Percentiles rank a stretch among this genome's conserved stretches.
Conservation (phyloP, 305 asterid genomes). For the Fraxinus platypoda region DNA sequence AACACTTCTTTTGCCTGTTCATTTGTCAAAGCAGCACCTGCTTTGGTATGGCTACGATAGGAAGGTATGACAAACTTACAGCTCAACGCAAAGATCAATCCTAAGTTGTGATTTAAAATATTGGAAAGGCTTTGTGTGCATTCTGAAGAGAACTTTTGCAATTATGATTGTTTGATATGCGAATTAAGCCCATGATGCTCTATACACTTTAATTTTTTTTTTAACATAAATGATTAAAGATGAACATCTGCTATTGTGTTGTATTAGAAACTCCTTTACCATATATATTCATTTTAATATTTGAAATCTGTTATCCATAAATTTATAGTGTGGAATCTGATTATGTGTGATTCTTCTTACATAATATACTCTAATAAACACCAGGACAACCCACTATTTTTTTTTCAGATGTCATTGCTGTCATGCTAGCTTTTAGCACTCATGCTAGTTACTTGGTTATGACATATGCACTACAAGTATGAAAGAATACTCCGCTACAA, state of each 20-base stretch:
- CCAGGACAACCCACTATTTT: neutral
- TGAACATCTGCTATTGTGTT: neutral
- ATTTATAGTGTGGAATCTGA: neutral
- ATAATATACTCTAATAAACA: neutral
- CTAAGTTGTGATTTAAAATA: neutral
- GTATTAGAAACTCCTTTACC: neutral
- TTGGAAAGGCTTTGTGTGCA: neutral
- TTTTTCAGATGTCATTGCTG: neutral
- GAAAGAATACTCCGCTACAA: neutral
- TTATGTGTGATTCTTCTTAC: neutral
- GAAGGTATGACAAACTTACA: slow-evolving; percentile 55
- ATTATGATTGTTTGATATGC: neutral
- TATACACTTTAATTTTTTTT: neutral
- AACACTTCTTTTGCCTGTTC: slow-evolving; percentile 90
- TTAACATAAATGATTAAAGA: neutral
- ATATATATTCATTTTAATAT: neutral
- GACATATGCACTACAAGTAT: neutral
- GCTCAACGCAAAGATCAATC: neutral
- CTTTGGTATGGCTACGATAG: slow-evolving; percentile 99
- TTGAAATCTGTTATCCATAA: neutral
- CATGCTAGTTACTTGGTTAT: neutral
- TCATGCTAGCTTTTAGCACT: neutral
- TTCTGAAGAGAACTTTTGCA: neutral
- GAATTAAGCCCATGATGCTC: neutral
- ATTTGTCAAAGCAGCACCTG: slow-evolving; percentile 89